Conservation (phyloP, 2,329 filamentous ascomycete species). For the Cadophora sp. region DNA sequence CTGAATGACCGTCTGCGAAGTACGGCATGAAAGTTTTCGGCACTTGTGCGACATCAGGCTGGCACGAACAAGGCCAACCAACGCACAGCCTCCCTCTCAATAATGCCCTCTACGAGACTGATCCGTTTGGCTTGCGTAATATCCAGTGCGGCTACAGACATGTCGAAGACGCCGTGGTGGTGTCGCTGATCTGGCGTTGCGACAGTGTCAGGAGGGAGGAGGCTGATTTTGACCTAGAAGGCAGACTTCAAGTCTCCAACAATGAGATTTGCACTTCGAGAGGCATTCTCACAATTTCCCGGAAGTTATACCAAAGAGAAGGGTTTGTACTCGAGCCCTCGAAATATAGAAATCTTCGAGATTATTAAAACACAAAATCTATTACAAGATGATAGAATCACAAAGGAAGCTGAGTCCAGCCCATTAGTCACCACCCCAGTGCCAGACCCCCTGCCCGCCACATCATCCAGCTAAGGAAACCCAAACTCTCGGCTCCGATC, state of each 20-base stretch:
- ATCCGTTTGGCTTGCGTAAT: neutral
- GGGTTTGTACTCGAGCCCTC: too few relatives aligned
- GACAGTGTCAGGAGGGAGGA: slow-evolving; percentile 6
- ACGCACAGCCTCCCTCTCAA: neutral
- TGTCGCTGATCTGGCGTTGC: slow-evolving; percentile 15
- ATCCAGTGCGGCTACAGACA: neutral
- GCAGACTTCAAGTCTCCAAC: neutral
- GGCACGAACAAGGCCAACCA: neutral
- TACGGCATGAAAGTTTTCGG: neutral
- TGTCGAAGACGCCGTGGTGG: neutral
- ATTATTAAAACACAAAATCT: too few relatives aligned
- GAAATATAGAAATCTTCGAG: too few relatives aligned
- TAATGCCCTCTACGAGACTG: neutral
- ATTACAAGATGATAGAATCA: too few relatives aligned
- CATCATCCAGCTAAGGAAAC: neutral
- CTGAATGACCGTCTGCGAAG: neutral
- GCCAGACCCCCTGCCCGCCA: too few relatives aligned
- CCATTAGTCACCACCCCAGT: neutral
- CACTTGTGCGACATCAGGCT: slow-evolving; percentile 7
- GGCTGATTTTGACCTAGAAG: neutral
- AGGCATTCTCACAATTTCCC: neutral
- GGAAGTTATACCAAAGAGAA: too few relatives aligned
- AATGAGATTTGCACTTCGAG: neutral
- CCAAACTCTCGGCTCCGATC: neutral
- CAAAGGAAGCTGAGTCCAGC: too few relatives aligned